These are phyloP conservation scores for Rosellinia necatrix DNA, from an alignment of 2,329 filamentous ascomycete species.

Conservation along the genomic window DNA sequence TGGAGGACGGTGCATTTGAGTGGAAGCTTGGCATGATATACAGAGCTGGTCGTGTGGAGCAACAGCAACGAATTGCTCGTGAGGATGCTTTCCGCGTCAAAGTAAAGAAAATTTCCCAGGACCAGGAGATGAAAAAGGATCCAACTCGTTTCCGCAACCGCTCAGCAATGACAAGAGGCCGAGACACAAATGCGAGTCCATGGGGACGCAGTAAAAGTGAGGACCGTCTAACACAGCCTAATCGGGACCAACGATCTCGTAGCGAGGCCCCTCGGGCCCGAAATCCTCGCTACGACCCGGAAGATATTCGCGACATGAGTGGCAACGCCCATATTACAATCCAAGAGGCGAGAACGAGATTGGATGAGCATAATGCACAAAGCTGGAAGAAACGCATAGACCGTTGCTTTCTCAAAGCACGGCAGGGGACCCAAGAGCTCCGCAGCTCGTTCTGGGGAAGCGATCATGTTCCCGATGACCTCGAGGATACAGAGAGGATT, in stretches of 20 bases:
- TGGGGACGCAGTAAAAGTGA: slow-evolving; percentile 61
- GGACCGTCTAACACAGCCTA: slow-evolving; percentile 48
- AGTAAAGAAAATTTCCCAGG: slow-evolving; percentile 78
- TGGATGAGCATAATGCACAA: slow-evolving; percentile 81
- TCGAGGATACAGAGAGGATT: slow-evolving; percentile 82
- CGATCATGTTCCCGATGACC: slow-evolving; percentile 79
- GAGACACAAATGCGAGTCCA: slow-evolving; percentile 40
- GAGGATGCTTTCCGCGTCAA: slow-evolving; percentile 91
- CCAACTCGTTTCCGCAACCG: slow-evolving; percentile 58
- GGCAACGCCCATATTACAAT: slow-evolving; percentile 73
- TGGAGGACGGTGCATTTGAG: slow-evolving; percentile 96
- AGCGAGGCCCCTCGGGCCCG: slow-evolving; percentile 47
- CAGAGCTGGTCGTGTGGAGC: slow-evolving; percentile 83
- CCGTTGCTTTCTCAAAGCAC: slow-evolving; percentile 70
- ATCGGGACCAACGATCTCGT: slow-evolving; percentile 38
- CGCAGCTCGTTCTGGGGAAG: slow-evolving; percentile 80
- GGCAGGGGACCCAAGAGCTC: slow-evolving; percentile 76
- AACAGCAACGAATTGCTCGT: slow-evolving; percentile 84
- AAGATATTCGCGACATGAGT: slow-evolving; percentile 71
- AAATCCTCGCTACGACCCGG: slow-evolving; percentile 76
- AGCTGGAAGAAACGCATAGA: slow-evolving; percentile 95
- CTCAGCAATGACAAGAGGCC: slow-evolving; percentile 53
- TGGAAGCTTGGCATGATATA: slow-evolving; percentile 98
- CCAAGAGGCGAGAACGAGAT: slow-evolving; percentile 73
- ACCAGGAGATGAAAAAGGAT: slow-evolving; percentile 66